These are phyloP conservation scores for Chimonanthus salicifolius DNA, from an alignment of 164 flowering plant genomes.

Conservation along the genomic window DNA sequence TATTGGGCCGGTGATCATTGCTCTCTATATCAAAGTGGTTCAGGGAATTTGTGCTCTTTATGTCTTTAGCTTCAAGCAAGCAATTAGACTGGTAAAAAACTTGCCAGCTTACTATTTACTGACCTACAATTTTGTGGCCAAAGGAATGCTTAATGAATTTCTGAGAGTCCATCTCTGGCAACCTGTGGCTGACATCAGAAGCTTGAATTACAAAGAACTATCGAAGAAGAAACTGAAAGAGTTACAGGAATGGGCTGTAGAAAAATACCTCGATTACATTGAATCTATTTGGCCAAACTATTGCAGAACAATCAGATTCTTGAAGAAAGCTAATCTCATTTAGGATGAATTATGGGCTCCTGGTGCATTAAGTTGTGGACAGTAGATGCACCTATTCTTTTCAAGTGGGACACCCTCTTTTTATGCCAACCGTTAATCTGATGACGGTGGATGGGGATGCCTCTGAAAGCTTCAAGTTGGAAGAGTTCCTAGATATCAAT, in stretches of 20 bases:
- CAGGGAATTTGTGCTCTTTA: conserved; percentile 51
- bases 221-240: conserved; percentile 33
- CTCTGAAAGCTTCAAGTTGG: background rate
- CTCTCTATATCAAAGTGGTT: conserved; percentile 66
- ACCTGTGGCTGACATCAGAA: conserved; percentile 40
- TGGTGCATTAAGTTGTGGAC: background rate
- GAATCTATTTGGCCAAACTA: conserved; percentile 83
- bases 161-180: conserved; percentile 32
- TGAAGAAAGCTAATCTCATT: conserved; percentile 75
- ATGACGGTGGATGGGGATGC: background rate
- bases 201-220: conserved; percentile 40
- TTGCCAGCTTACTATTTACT: conserved; percentile 39
- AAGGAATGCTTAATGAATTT: conserved; percentile 54
- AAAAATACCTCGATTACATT: conserved; percentile 53
- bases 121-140: conserved; percentile 29
- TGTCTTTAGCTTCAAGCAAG: conserved; percentile 57
- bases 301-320: conserved; percentile 69
- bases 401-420: background rate
- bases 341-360: conserved; percentile 10
- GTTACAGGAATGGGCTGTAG: conserved; percentile 42
- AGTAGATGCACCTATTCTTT: background rate
- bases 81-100: conserved; percentile 36
- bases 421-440: background rate
- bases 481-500: no score
- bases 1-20: conserved; percentile 64